These are phyloP conservation scores for Trichosanthes cucumerina DNA, from an alignment of 306 rosid species.

Conservation along the genomic window DNA sequence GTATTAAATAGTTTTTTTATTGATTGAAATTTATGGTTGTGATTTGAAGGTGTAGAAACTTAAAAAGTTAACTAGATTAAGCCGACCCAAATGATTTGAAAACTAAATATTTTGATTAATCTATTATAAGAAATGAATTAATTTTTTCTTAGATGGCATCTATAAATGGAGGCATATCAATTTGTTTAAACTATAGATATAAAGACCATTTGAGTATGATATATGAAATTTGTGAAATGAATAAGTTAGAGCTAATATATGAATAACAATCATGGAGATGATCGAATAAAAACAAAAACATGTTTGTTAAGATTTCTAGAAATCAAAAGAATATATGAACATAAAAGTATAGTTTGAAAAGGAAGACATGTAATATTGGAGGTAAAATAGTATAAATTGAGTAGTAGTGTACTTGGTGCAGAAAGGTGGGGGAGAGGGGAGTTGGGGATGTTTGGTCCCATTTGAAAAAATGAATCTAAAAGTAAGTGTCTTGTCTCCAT, in stretches of 20 bases:
- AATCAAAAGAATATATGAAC: no score
- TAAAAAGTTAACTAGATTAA: not conserved
- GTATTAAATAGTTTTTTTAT: not conserved
- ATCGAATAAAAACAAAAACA: not conserved
- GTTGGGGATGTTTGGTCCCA: slow-evolving; percentile 40
- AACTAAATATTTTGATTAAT: not conserved
- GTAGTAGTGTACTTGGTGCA: slow-evolving; percentile 13
- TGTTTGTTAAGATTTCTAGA: no score
- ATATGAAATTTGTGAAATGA: not conserved
- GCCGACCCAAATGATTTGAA: not conserved
- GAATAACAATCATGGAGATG: not conserved
- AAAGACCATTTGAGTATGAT: not conserved
- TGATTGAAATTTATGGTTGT: not conserved
- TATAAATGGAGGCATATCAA: no score
- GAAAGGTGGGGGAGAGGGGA: no score
- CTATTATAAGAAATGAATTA: no score
- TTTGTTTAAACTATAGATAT: no score
- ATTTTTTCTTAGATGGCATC: no score
- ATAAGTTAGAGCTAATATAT: not conserved
- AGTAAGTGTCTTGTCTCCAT: slow-evolving; percentile 47
- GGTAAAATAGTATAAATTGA: slow-evolving; percentile 11
- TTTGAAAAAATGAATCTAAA: slow-evolving; percentile 48
- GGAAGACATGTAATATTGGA: not conserved
- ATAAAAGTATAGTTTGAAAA: not conserved
- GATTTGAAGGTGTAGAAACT: not conserved